Conservation (phyloP, 164 flowering plant species). For the Stephania yunnanensis region DNA sequence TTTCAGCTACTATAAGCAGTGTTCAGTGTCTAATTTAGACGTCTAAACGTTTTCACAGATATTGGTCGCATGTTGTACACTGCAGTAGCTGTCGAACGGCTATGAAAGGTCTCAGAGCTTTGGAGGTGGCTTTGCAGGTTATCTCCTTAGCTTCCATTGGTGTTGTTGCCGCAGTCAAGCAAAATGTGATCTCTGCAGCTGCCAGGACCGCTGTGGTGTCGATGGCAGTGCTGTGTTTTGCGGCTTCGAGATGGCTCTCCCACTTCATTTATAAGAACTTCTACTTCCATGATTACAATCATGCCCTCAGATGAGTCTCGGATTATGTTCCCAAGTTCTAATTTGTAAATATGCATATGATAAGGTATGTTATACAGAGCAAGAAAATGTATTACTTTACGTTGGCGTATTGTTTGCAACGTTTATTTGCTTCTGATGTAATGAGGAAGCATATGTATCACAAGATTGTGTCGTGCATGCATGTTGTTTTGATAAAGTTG, state of each 20-base stretch:
- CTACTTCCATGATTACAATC: constrained; percentile 67
- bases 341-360: neutral
- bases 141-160: constrained; percentile 52
- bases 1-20: neutral
- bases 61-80: constrained; percentile 79
- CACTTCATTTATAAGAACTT: constrained; percentile 63
- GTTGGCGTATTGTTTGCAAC: no score
- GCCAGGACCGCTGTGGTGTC: constrained; percentile 37
- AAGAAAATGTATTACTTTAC: no score
- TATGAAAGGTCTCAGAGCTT: constrained; percentile 43
- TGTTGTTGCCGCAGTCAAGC: constrained; percentile 51
- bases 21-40: neutral
- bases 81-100: constrained; percentile 76
- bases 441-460: no score
- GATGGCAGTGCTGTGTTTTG: constrained; percentile 39
- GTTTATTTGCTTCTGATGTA: no score
- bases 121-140: constrained; percentile 53
- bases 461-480: no score
- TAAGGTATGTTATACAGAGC: neutral
- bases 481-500: no score
- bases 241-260: constrained; percentile 66
- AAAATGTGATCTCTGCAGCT: constrained; percentile 28
- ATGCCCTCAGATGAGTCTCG: constrained; percentile 28
- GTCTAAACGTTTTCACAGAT: constrained; percentile 36
- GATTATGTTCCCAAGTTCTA: neutral